A percentile compares a stretch with the other conserved stretches of the same genome.
Conservation (phyloP, 768 basidiomycete species). For the Mycena sanguinolenta region DNA sequence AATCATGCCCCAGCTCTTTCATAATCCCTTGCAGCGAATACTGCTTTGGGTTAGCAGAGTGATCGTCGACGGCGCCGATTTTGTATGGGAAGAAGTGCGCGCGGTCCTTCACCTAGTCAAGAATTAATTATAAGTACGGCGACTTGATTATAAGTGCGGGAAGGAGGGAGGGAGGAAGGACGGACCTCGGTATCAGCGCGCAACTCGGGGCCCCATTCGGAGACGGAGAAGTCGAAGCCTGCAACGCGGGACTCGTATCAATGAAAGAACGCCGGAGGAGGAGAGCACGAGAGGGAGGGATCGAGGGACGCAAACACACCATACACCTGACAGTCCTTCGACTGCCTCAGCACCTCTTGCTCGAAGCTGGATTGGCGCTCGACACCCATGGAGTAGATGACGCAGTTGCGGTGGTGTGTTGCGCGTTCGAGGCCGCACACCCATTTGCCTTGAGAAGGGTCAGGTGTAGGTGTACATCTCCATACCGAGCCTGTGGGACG, state of each 20-base stretch:
- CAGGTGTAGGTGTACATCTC: neutral
- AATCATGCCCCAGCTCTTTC: constrained; percentile 52
- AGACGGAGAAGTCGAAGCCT: constrained; percentile 34
- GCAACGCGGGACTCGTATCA: too few relatives aligned
- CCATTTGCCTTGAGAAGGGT: constrained; percentile 55
- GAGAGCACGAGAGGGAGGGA: too few relatives aligned
- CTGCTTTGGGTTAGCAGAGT: constrained; percentile 48
- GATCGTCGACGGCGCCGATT: constrained; percentile 53
- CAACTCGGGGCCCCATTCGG: constrained; percentile 45
- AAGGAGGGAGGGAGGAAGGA: too few relatives aligned
- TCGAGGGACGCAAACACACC: constrained; percentile 10
- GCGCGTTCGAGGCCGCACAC: constrained; percentile 62
- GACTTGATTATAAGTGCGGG: too few relatives aligned
- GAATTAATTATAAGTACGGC: too few relatives aligned
- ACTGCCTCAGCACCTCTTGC: constrained; percentile 49
- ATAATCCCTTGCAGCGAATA: constrained; percentile 62
- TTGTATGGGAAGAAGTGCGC: constrained; percentile 59
- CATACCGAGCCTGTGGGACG: neutral
- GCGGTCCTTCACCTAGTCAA: constrained; percentile 46
- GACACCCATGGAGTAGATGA: constrained; percentile 62
- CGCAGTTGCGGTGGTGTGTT: constrained; percentile 52
- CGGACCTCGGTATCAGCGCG: constrained; percentile 42
- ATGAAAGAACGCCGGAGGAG: too few relatives aligned
- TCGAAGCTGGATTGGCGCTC: constrained; percentile 62
- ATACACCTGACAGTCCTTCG: constrained; percentile 53